Base-by-base conservation (phyloP, 257 asterid genomes). In the Primulina tabacum region DNA sequence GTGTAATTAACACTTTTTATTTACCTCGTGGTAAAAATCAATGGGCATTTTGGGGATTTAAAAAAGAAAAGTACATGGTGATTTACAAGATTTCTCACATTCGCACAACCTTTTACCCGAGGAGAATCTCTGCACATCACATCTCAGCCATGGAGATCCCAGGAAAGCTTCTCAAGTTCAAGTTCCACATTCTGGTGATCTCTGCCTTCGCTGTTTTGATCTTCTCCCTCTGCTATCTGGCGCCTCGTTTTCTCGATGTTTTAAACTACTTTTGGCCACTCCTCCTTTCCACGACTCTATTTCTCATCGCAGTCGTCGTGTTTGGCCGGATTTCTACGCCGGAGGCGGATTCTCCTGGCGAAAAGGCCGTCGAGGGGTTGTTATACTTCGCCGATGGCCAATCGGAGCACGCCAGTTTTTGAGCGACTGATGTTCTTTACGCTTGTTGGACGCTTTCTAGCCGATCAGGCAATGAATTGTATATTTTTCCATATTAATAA, bases 241-340 rank as follows among this genome's bases (percentile, higher is more conserved):
- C 95, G 18, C 93, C 91, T 2, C 77, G 83, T 6, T 79, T 88
- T 30, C 58, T 88, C 71, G 85, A 85, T 64, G 17, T 88, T 33
- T 9, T 90, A 1, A 77, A 70, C 38, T 90, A 72, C 80, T 90
- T 90, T 26, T 86, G 88, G 89, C 97, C 97, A 33, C 95, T 90
- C 0, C 74, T 90, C 52, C 68, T 75, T 65, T 90, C 97, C 3
- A 90, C 93, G 60, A 93, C 93, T 55, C 79, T 88, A 2, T 86
- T 90, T 52, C 90, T 90, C 34, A 73, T 73, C 62, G 74, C 88
- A 59, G 65, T 90, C 29, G 80, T 85, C 10, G 85, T 85, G 8
- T 74, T 90, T 40, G 83, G 86, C 55, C 80, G 81, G 80, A 77
- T 86, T 72, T 80, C 92, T 5, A 88, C 95, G 6, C 80, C 84